Base-by-base conservation (phyloP, 805 yeast genomes). In the Spathaspora passalidarum region DNA sequence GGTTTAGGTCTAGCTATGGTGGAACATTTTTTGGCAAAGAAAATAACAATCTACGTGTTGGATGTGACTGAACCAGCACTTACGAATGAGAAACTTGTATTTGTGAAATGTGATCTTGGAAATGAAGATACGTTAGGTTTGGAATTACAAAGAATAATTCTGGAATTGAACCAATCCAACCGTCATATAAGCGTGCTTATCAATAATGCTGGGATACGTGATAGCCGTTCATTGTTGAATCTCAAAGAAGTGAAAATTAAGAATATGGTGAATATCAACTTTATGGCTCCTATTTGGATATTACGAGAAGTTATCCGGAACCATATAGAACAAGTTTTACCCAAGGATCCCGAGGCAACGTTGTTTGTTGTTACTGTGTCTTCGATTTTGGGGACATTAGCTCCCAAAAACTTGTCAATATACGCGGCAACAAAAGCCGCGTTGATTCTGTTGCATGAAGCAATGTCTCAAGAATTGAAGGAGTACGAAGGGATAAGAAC, bases 401-500 rank as follows among this genome's bases (percentile, higher is more conserved):
- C 79, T 2, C 82, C 84, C 0, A 61, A 56, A 42, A 68, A 73
- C 37, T 61, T 79, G 11, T 70, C 79, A 9, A 49, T 73, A 3
- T 79, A 79, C 55, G 64, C 80, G 1, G 78, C 79, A 1, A 63
- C 79, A 6, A 79, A 79, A 48, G 75, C 80, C 1, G 75, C 79
- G 0, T 48, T 66, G 19, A 56, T 67, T 9, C 73, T 69, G 51
- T 49, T 75, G 7, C 73, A 76, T 49, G 82, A 78, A 50, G 65
- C 77, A 1, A 44, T 79, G 22, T 48, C 66, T 3, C 65, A 65
- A 37, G 84, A 79, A 49, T 44, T 69, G 5, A 40, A 39, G 1
- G 49, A 47, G 1, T 40, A 42, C 29, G 56, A 66, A 0, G 41
- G 44, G 1, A 54, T 78, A 3, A 53, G 69, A 4, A 49, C 70